Evolutionary conservation across 495 filamentous ascomycete genomes (phyloP).

Genomic region (Trichoderma reesei): DNA sequence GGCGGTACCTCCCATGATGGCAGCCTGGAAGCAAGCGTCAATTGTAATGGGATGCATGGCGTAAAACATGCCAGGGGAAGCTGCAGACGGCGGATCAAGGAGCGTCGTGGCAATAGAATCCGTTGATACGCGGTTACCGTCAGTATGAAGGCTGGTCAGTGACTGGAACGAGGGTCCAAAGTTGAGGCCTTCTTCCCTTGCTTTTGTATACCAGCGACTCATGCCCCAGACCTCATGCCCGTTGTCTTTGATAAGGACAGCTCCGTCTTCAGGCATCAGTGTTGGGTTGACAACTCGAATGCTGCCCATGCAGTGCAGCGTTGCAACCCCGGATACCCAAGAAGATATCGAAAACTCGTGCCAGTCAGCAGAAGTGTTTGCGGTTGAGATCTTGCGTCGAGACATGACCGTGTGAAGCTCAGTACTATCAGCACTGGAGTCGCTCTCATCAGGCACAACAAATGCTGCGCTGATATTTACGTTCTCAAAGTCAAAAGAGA

Average conservation of each 20-base stretch:
- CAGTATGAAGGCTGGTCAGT: conserved; percentile 9
- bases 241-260: conserved; percentile 11
- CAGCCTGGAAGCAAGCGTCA: conserved; percentile 22
- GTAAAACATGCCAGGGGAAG: conserved; percentile 14
- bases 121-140: neutral
- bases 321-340: conserved; percentile 13
- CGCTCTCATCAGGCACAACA: conserved; percentile 14
- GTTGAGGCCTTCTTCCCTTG: conserved; percentile 4
- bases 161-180: conserved; percentile 5
- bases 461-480: conserved; percentile 33
- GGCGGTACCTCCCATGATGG: conserved; percentile 14
- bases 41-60: conserved; percentile 23
- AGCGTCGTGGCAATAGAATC: conserved; percentile 9
- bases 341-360: conserved; percentile 22
- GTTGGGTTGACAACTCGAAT: neutral
- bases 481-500: conserved; percentile 32
- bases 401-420: conserved; percentile 17
- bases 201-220: conserved; percentile 13
- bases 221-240: conserved; percentile 7
- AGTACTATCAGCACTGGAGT: neutral
- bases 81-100: neutral
- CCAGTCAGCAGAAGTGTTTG: conserved; percentile 14
- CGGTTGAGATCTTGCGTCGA: conserved; percentile 14
- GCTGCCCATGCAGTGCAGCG: conserved; percentile 17
- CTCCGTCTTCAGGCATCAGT: neutral